phyloP scores from a whole-genome alignment of 345 rosid species.

The Pistacia atlantica region DNA sequence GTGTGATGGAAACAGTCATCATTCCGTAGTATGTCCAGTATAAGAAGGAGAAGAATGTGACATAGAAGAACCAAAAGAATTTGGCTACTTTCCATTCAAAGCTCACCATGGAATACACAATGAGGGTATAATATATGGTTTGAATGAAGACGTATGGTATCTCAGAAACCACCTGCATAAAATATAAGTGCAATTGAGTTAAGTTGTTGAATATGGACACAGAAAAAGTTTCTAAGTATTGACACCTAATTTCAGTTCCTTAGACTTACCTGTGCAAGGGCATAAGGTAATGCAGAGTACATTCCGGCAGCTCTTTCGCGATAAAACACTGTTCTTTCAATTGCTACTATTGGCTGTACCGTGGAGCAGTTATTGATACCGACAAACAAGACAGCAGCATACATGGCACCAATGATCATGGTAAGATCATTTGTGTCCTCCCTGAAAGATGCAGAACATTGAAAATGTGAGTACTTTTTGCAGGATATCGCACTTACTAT shows the following conservation, averaged over 20 bases:
- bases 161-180: constrained; percentile 65
- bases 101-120: constrained; percentile 75
- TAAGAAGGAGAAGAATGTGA: constrained; percentile 83
- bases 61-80: constrained; percentile 82
- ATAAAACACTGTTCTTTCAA: constrained; percentile 75
- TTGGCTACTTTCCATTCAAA: constrained; percentile 79
- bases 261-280: constrained; percentile 55
- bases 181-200: background rate
- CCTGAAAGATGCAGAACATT: constrained; percentile 31
- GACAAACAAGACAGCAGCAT: constrained; percentile 53
- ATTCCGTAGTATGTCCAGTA: constrained; percentile 95
- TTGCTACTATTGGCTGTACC: constrained; percentile 62
- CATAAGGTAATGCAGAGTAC: constrained; percentile 72
- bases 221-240: background rate
- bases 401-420: constrained; percentile 78
- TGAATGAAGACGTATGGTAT: constrained; percentile 73
- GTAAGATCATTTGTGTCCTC: constrained; percentile 43
- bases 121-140: constrained; percentile 57
- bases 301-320: constrained; percentile 76
- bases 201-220: no score
- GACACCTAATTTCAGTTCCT: background rate
- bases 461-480: background rate
- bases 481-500: background rate
- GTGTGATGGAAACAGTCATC: constrained; percentile 89
- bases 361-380: constrained; percentile 74